Evolutionary conservation across 306 rosid genomes (phyloP), one percentile per base, ranked within the genome.

Genomic region (Ormosia semicastrata): DNA sequence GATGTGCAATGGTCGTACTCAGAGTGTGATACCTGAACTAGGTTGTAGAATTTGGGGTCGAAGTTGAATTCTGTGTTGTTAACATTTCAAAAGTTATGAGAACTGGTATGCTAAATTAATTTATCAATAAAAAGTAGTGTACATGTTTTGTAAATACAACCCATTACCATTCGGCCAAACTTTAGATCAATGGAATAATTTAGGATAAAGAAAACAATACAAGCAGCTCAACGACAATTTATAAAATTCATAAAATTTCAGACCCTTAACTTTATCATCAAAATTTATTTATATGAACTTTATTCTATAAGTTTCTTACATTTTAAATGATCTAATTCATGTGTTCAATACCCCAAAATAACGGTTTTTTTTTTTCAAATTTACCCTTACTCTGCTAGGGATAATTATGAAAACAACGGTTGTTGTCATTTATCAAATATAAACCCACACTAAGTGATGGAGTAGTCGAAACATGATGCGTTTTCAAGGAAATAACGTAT

Each of bases 1-100:
- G 86, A 14, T 54, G 84, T 82, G 86, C 89, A 86, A 30, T 86
- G 84, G 10, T 75, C 81, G 15, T 82, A 86, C 47, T 86, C 89
- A 0, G 74, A 56, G 7, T 79, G 24, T 79, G 84, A 41, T 75
- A 86, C 89, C 29, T 86, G 80, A 63, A 86, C 53, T 10, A 86
- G 40, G 68, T 82, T 82, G 85, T 86, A 86, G 81, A 73, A 79
- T 82, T 47, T 73, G n/a, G 57, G 12, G 64, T 82, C 76, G 76
- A 86, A 82, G 63, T 82, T 2, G 86, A 86, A 86, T 44, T 73
- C 86, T 86, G 86, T 8, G 15, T 71, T 2, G 54, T 49, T 49
- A 1, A n/a, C 49, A 72, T 8, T 15, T 8, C 56, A 67, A 66
- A 66, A 52, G 14, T 70, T 44, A 15, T 70, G 2, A 68, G 62